Conservation (phyloP, 495 filamentous ascomycete genomes). For the Daldinia bambusicola region DNA sequence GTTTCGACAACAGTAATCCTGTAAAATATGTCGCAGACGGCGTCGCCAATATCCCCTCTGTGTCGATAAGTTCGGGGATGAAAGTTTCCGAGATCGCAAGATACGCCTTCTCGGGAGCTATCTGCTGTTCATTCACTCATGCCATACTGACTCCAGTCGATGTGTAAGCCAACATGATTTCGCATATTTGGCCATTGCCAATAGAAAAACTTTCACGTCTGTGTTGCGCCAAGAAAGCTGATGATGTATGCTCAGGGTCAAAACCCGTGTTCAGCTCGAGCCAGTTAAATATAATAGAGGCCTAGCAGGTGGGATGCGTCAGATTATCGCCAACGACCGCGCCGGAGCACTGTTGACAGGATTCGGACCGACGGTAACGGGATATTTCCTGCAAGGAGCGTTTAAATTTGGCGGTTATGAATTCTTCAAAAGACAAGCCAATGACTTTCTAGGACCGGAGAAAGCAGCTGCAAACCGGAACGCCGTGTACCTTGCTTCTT, state of each 20-base stretch:
- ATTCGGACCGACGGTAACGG: constrained; percentile 75
- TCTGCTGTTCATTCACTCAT: constrained; percentile 88
- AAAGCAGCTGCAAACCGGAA: constrained; percentile 74
- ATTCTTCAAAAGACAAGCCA: constrained; percentile 77
- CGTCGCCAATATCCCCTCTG: constrained; percentile 32
- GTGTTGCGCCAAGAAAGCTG: constrained; percentile 20
- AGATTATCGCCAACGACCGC: constrained; percentile 74
- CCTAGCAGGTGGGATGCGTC: constrained; percentile 74
- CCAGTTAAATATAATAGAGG: constrained; percentile 75
- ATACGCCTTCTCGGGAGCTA: constrained; percentile 84
- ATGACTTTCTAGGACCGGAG: constrained; percentile 73
- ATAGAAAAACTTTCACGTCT: constrained; percentile 9
- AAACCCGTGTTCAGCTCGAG: constrained; percentile 80
- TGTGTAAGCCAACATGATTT: constrained; percentile 70
- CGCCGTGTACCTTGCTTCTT: constrained; percentile 75
- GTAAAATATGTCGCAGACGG: constrained; percentile 37
- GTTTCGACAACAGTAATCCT: constrained; percentile 36
- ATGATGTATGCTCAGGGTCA: constrained; percentile 64
- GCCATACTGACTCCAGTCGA: constrained; percentile 84
- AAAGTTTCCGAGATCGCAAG: constrained; percentile 52
- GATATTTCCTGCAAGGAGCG: constrained; percentile 81
- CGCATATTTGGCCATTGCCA: constrained; percentile 27
- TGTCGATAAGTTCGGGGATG: constrained; percentile 27
- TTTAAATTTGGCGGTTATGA: constrained; percentile 85
- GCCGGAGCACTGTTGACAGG: constrained; percentile 76